A percentile compares a stretch with the other conserved stretches of the same genome.
These are phyloP conservation scores for Paralagenidium karlingii DNA, from an alignment of 352 stramenopile genomes.

Conservation along the genomic window DNA sequence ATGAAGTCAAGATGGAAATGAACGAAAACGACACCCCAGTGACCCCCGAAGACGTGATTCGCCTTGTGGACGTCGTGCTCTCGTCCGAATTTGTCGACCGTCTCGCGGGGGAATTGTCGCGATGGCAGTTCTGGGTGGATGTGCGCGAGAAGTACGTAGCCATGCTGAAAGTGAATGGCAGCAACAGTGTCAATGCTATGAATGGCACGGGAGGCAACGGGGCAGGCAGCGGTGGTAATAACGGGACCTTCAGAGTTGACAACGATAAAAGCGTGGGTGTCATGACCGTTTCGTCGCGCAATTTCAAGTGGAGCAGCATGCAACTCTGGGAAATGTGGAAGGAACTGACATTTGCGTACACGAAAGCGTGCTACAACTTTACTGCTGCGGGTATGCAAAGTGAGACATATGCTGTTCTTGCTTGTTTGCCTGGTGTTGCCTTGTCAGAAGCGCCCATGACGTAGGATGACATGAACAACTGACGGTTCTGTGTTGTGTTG, in stretches of 20 bases:
- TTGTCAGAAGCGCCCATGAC: background rate
- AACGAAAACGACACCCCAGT: constrained; percentile 45
- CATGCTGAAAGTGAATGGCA: background rate
- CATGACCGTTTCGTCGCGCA: constrained; percentile 24
- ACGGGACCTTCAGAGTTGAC: background rate
- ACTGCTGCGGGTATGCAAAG: constrained; percentile 75
- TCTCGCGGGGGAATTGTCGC: constrained; percentile 41
- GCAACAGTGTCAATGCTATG: background rate
- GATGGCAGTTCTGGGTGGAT: constrained; percentile 74
- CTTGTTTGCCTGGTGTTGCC: constrained; percentile 1
- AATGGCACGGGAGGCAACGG: constrained; percentile 12
- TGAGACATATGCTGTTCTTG: too few species aligned
- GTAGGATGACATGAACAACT: constrained; percentile 12
- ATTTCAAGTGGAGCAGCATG: constrained; percentile 72
- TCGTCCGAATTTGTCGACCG: constrained; percentile 61
- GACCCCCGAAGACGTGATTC: constrained; percentile 62
- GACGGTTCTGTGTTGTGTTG: constrained; percentile 5
- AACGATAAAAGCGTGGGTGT: background rate
- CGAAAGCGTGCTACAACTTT: constrained; percentile 74
- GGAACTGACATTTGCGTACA: constrained; percentile 67
- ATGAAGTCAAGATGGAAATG: constrained; percentile 13
- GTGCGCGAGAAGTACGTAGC: constrained; percentile 62
- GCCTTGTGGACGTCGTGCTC: constrained; percentile 58
- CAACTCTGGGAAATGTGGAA: constrained; percentile 80
- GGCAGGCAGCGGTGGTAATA: background rate